Evolutionary conservation across 306 rosid genomes (phyloP).

Genomic region (Cucumis cinereus): DNA sequence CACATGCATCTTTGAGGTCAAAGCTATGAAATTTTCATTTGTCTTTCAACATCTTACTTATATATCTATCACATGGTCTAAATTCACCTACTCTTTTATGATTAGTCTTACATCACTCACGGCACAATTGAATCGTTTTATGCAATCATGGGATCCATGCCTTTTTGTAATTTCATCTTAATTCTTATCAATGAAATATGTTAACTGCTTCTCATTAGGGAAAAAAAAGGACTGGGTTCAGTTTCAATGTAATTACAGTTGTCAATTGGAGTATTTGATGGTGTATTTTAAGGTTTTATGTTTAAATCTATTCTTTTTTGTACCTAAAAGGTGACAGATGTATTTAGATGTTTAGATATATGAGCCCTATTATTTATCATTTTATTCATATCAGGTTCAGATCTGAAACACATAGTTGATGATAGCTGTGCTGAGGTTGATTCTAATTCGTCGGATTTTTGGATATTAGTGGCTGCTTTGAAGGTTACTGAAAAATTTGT

Average conservation of each 20-base stretch:
- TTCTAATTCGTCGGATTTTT: slow-evolving; percentile 72
- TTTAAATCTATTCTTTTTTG: not conserved
- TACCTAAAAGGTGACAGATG: not conserved
- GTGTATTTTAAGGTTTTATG: not conserved
- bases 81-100: too few relatives aligned
- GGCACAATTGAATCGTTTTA: too few relatives aligned
- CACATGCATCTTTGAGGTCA: too few relatives aligned
- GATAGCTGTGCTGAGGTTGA: slow-evolving; percentile 68
- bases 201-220: too few relatives aligned
- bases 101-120: too few relatives aligned
- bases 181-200: too few relatives aligned
- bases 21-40: too few relatives aligned
- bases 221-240: not conserved
- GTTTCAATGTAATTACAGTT: not conserved
- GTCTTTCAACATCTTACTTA: too few relatives aligned
- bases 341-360: not conserved
- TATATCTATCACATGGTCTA: too few relatives aligned
- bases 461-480: slow-evolving; percentile 91
- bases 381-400: slow-evolving; percentile 32
- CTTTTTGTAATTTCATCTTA: too few relatives aligned
- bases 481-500: slow-evolving; percentile 45
- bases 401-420: slow-evolving; percentile 52
- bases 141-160: too few relatives aligned
- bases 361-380: slow-evolving; percentile 1
- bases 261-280: not conserved